Evolutionary conservation across 2,329 filamentous ascomycete genomes (phyloP).

Genomic region (Ophiostoma quercus): DNA sequence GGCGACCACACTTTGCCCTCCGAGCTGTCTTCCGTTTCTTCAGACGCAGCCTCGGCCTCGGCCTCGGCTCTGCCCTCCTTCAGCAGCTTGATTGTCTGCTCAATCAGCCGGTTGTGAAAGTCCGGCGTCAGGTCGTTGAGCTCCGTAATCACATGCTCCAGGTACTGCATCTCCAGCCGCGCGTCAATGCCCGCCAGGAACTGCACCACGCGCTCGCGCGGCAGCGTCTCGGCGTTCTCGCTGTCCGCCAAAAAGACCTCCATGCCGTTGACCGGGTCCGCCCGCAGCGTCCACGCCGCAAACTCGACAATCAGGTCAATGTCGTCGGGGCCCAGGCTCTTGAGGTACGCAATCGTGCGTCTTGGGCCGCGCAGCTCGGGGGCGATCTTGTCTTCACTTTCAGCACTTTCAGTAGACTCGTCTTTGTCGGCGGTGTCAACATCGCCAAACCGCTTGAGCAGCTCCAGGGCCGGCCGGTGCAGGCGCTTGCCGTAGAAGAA

Average conservation of each 20-base stretch:
- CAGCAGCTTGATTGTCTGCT: constrained; percentile 60
- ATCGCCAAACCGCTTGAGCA: constrained; percentile 74
- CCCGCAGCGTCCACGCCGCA: constrained; percentile 76
- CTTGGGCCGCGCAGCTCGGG: constrained; percentile 69
- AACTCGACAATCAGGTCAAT: constrained; percentile 91
- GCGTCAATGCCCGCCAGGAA: constrained; percentile 68
- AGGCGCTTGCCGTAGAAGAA: constrained; percentile 95
- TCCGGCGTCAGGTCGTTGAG: constrained; percentile 78
- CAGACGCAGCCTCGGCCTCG: constrained; percentile 22
- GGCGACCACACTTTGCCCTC: constrained; percentile 47
- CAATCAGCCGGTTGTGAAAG: constrained; percentile 78
- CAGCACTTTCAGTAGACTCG: background rate
- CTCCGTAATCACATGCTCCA: constrained; percentile 87
- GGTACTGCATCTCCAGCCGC: constrained; percentile 69
- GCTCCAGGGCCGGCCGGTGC: constrained; percentile 77
- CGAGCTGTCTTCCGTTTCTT: constrained; percentile 27
- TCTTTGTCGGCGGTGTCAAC: constrained; percentile 37
- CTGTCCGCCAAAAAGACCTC: constrained; percentile 90
- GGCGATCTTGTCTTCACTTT: background rate
- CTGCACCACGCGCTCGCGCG: constrained; percentile 66
- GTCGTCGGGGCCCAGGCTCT: constrained; percentile 77
- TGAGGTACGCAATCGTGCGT: constrained; percentile 82
- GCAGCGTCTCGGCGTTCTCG: constrained; percentile 87
- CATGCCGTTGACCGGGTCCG: constrained; percentile 72
- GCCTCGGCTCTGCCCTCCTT: constrained; percentile 28